Percentiles rank a stretch among this genome's conserved stretches.
These are phyloP conservation scores for Boletus reticuloceps DNA, from an alignment of 768 basidiomycete genomes.

Conservation along the genomic window DNA sequence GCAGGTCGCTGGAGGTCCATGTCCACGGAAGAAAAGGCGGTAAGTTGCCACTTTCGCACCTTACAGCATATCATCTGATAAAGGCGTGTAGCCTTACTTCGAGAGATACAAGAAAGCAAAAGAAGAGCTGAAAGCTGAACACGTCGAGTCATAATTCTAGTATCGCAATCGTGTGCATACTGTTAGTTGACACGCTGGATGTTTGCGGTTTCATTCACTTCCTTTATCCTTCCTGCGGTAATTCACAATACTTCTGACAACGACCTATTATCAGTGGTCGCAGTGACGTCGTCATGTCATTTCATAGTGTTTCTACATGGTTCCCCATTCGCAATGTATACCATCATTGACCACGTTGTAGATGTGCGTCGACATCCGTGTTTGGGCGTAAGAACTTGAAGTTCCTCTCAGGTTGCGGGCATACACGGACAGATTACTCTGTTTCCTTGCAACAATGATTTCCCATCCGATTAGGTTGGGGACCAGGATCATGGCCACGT, in stretches of 20 bases:
- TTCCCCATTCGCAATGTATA: slow-evolving; percentile 1
- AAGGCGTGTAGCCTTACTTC: slow-evolving; percentile 15
- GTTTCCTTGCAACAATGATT: too few relatives aligned
- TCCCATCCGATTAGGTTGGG: too few relatives aligned
- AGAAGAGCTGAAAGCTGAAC: slow-evolving; percentile 10
- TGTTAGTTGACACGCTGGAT: background rate
- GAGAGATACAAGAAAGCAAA: slow-evolving; percentile 16
- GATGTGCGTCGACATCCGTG: background rate
- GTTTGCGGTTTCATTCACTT: slow-evolving; percentile 4
- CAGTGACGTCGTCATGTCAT: background rate
- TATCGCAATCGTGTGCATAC: background rate
- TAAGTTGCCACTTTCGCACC: slow-evolving; percentile 5
- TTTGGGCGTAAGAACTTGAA: too few relatives aligned
- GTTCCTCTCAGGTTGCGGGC: too few relatives aligned
- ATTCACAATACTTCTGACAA: slow-evolving; percentile 4
- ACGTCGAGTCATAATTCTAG: slow-evolving; percentile 5
- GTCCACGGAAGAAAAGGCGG: slow-evolving; percentile 32
- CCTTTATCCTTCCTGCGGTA: background rate
- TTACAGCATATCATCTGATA: background rate
- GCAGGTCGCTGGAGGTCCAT: slow-evolving; percentile 31
- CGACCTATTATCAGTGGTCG: background rate
- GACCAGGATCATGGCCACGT: too few relatives aligned
- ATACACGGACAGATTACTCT: background rate
- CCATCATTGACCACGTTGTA: background rate
- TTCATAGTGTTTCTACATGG: background rate